Base-by-base conservation (phyloP, 768 basidiomycete genomes). In the Dentipellis sp. region DNA sequence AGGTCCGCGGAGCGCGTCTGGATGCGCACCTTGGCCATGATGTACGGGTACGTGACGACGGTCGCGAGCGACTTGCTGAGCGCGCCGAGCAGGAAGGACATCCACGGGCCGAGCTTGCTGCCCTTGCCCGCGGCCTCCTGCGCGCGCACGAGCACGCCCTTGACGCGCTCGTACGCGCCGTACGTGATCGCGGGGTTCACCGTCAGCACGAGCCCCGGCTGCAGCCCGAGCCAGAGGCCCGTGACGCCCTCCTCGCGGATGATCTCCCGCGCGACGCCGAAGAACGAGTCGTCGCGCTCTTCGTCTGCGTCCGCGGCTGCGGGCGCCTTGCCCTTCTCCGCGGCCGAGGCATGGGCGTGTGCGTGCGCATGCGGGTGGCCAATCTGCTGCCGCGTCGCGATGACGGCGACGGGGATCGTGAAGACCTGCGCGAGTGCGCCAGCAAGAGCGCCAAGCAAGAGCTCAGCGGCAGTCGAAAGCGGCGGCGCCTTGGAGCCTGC, bases 121-220 rank as follows among this genome's bases (percentile, higher is more conserved):
- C 65, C 59, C 58, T 46, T 64, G 57, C 63, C 62, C 19, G 73
- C 75, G 9, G 75, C 72, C 10, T 73, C 69, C 65, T 75, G 72
- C 6, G 83, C 82, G 37, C 83, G 70, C 19, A 92, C 70, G 36
- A 91, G 68, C 2, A 89, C 59, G 46, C 76, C 79, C 74, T 97
- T 97, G 55, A 97, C 76, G 45, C 97, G 81, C 72, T 98, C 95
- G 66, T 91, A 98, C 40, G 86, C 77, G 50, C 97, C 97, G 65
- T 95, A 97, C 1, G 95, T 99, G 69, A 99, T 97, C 21, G 95
- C 93, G 4, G 97, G 95, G 70, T 98, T 98, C 53, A 94, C 84
- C 36, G 95, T 98, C 36, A 99, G 78, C n/a, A 97, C 92, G 61
- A 99, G 72, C 40, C 91, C 84, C 1, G 97, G 94, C 67, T 86